Evolutionary conservation across 1,139 yeast genomes (phyloP).

Genomic region (Kodamaea alishanica): DNA sequence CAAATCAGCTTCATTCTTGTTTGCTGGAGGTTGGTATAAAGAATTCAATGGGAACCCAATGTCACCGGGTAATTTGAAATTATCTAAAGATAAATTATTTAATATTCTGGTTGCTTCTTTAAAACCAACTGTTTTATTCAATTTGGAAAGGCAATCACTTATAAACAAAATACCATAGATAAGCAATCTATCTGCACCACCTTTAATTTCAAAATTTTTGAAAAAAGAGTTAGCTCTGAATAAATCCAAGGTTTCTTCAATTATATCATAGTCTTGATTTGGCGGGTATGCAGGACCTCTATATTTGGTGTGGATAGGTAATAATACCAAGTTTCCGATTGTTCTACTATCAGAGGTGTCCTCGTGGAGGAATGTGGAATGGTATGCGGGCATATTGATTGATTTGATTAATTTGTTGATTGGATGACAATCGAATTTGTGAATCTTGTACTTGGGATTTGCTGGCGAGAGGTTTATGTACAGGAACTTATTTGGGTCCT

Average conservation of each 20-base stretch:
- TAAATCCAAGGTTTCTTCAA: slow-evolving; percentile 85
- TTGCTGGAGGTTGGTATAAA: slow-evolving; percentile 72
- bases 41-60: slow-evolving; percentile 89
- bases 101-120: slow-evolving; percentile 71
- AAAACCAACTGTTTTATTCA: slow-evolving; percentile 42
- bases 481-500: too few relatives aligned
- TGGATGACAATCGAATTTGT: not conserved
- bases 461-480: too few relatives aligned
- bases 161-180: slow-evolving; percentile 93
- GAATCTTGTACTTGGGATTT: too few relatives aligned
- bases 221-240: slow-evolving; percentile 95
- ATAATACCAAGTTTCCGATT: slow-evolving; percentile 68
- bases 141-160: slow-evolving; percentile 74
- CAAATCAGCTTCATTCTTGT: slow-evolving; percentile 71
- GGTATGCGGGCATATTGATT: slow-evolving; percentile 65
- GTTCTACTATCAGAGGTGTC: slow-evolving; percentile 38
- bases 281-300: slow-evolving; percentile 93
- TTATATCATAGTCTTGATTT: slow-evolving; percentile 78
- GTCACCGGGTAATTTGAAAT: slow-evolving; percentile 91
- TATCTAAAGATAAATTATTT: slow-evolving; percentile 82
- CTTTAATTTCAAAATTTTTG: slow-evolving; percentile 94
- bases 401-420: not conserved
- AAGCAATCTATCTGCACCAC: slow-evolving; percentile 90
- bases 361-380: slow-evolving; percentile 82
- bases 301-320: slow-evolving; percentile 78